Conservation (phyloP, 805 yeast species). For the Metschnikowia santaceciliae region DNA sequence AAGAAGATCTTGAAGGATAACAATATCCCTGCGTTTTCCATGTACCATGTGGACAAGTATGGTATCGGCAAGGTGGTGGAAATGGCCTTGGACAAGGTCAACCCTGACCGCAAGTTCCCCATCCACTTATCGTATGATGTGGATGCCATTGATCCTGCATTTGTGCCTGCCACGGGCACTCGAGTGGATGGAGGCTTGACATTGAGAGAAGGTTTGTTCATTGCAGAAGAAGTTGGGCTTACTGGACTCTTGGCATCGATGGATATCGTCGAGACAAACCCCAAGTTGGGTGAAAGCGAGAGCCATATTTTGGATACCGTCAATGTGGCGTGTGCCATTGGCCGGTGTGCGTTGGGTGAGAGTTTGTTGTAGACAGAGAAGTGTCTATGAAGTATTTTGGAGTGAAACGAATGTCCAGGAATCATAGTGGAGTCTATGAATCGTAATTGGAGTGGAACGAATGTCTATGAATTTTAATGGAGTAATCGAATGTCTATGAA, state of each 20-base stretch:
- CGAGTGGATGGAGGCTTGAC: constrained; percentile 96
- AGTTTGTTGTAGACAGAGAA: constrained; percentile 49
- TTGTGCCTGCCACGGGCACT: constrained; percentile 96
- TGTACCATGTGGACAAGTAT: constrained; percentile 93
- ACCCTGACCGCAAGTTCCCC: constrained; percentile 66
- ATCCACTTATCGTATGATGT: constrained; percentile 92
- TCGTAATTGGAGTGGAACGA: too few species aligned
- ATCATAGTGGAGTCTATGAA: too few species aligned
- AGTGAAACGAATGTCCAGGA: too few species aligned
- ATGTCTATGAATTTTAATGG: too few species aligned
- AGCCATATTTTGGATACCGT: constrained; percentile 78
- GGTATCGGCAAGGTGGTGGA: constrained; percentile 90
- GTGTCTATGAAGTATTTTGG: too few species aligned
- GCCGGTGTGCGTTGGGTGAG: constrained; percentile 93
- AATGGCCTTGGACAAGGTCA: constrained; percentile 78
- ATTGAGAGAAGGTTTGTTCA: constrained; percentile 86
- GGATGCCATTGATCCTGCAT: constrained; percentile 93
- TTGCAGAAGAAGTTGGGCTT: constrained; percentile 88
- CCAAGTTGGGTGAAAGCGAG: constrained; percentile 76
- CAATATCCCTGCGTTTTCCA: constrained; percentile 80
- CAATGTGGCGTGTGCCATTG: constrained; percentile 84
- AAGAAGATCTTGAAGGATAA: constrained; percentile 65
- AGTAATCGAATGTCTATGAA: too few species aligned
- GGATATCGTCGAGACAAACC: constrained; percentile 93
- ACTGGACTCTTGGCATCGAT: constrained; percentile 84